Evolutionary conservation across 768 basidiomycete genomes (phyloP).

Genomic region (Pulveroboletus sp.): DNA sequence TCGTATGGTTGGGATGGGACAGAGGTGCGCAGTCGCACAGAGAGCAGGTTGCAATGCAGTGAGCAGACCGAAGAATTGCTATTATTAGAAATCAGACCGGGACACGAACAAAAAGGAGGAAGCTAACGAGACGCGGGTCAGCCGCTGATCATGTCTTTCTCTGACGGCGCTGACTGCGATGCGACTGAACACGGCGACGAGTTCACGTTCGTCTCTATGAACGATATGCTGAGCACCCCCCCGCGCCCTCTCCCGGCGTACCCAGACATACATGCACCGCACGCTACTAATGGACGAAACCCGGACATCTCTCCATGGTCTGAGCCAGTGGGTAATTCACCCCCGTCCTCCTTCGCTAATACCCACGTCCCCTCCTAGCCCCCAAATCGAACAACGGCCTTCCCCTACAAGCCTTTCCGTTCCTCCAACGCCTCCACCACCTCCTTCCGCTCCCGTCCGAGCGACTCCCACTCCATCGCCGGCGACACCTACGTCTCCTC

Average conservation of each 20-base stretch:
- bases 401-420: constrained; percentile 30
- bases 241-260: constrained; percentile 2
- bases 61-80: constrained; percentile 8
- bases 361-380: constrained; percentile 14
- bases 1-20: not conserved
- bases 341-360: not conserved
- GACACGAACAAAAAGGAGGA: not conserved
- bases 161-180: not conserved
- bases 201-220: constrained; percentile 5
- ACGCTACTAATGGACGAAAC: not conserved
- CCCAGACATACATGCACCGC: constrained; percentile 6
- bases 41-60: constrained; percentile 12
- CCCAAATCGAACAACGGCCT: constrained; percentile 18
- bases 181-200: not conserved
- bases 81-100: constrained; percentile 4
- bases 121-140: not conserved
- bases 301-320: constrained; percentile 21
- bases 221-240: constrained; percentile 4
- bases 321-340: constrained; percentile 11
- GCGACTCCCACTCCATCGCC: constrained; percentile 26
- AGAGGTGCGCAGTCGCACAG: not conserved
- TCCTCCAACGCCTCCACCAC: constrained; percentile 31
- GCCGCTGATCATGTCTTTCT: constrained; percentile 12
- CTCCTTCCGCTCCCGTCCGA: constrained; percentile 26
- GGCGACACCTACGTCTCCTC: constrained; percentile 27